These are phyloP conservation scores for Saccharum spontaneum DNA, from an alignment of 176 grass and related monocot species.

Conservation along the genomic window DNA sequence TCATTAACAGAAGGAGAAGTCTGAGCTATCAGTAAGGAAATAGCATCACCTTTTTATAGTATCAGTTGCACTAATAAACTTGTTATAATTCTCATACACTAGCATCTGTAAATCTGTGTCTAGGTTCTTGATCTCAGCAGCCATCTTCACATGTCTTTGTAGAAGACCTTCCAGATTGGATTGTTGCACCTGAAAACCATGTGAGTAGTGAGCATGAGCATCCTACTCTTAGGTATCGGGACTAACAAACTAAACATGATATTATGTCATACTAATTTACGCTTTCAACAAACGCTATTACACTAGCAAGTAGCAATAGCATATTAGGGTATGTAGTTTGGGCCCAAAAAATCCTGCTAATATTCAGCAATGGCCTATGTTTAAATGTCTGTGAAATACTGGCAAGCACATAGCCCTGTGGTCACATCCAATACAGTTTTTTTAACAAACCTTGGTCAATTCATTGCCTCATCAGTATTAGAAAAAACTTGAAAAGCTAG, in stretches of 20 bases:
- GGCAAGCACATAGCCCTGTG: background rate
- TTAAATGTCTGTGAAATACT: slow-evolving; percentile 9
- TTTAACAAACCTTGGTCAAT: background rate
- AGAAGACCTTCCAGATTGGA: slow-evolving; percentile 90
- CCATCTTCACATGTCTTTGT: slow-evolving; percentile 97
- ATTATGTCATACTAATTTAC: background rate
- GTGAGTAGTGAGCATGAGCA: background rate
- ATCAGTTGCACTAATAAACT: slow-evolving; percentile 95
- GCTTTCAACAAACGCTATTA: slow-evolving; percentile 6
- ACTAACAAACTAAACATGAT: slow-evolving; percentile 24
- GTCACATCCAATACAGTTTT: background rate
- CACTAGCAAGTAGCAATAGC: slow-evolving; percentile 13
- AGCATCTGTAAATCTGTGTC: slow-evolving; percentile 99
- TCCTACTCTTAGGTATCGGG: slow-evolving; percentile 19
- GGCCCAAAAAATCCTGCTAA: background rate
- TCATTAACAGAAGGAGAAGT: slow-evolving; percentile 23
- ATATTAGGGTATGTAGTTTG: background rate
- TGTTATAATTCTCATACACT: slow-evolving; percentile 99
- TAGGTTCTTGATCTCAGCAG: slow-evolving; percentile 98
- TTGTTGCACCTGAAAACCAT: slow-evolving; percentile 74
- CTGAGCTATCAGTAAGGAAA: slow-evolving; percentile 18
- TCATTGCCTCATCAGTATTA: background rate
- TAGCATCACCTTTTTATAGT: slow-evolving; percentile 84
- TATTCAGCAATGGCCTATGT: background rate
- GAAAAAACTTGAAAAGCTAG: background rate